These are phyloP conservation scores for Nematocida ausubeli DNA, from an alignment of 371 early-diverging fungal species.

Conservation along the genomic window DNA sequence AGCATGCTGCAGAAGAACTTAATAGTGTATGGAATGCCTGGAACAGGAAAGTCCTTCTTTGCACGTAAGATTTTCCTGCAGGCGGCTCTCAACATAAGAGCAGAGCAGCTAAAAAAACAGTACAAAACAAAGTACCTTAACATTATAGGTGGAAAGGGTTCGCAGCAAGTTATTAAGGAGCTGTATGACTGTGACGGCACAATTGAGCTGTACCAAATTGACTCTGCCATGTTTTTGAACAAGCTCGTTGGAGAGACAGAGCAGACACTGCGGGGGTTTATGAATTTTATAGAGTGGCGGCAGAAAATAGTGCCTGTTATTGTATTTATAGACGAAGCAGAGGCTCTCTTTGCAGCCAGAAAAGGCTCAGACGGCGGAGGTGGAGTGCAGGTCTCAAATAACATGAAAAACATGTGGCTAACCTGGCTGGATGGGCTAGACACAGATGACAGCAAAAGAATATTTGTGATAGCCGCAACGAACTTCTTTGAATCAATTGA, in stretches of 20 bases:
- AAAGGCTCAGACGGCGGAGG: background rate
- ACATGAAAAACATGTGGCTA: conserved; percentile 52
- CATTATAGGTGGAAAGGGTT: background rate
- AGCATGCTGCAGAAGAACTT: conserved; percentile 41
- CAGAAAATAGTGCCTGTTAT: conserved; percentile 48
- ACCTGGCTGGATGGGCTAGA: conserved; percentile 53
- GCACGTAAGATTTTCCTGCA: conserved; percentile 49
- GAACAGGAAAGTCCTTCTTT: conserved; percentile 66
- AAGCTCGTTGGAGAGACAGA: conserved; percentile 64
- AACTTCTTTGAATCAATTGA: conserved; percentile 55
- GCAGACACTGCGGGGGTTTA: conserved; percentile 42
- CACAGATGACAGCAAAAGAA: conserved; percentile 10
- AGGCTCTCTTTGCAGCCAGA: conserved; percentile 58
- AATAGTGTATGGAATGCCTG: conserved; percentile 63
- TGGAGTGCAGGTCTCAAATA: conserved; percentile 4
- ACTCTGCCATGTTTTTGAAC: conserved; percentile 48
- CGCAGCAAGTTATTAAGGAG: background rate
- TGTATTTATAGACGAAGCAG: conserved; percentile 64
- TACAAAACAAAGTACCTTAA: conserved; percentile 2
- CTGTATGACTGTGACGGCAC: conserved; percentile 50
- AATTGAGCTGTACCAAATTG: conserved; percentile 51
- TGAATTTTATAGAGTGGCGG: conserved; percentile 41
- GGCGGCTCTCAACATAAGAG: conserved; percentile 50
- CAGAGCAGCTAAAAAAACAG: conserved; percentile 28
- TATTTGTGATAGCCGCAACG: conserved; percentile 61